Percentiles rank a stretch among this genome's conserved stretches.
Evolutionary conservation across 371 early-diverging fungal species (phyloP).

Genomic region (Saksenaea oblongispora): DNA sequence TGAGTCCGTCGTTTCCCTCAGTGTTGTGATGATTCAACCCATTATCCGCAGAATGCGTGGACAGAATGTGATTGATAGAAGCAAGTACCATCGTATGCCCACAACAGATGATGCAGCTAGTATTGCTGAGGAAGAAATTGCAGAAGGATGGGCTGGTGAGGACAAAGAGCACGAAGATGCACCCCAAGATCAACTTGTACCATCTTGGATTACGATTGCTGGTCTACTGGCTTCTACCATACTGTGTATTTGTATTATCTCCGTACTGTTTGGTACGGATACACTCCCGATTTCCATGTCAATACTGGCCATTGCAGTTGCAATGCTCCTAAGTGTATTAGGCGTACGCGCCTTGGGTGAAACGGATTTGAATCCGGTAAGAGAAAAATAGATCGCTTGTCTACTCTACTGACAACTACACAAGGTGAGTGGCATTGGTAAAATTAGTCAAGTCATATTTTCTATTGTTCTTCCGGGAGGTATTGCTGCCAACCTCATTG

Average conservation of each 20-base stretch:
- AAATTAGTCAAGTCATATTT: constrained; percentile 83
- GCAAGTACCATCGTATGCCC: neutral
- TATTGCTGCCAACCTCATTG: constrained; percentile 79
- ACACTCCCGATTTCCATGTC: constrained; percentile 55
- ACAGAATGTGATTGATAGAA: neutral
- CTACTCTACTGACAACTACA: neutral
- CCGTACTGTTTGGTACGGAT: constrained; percentile 56
- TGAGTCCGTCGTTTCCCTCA: constrained; percentile 70
- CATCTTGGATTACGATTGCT: constrained; percentile 53
- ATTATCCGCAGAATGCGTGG: constrained; percentile 9
- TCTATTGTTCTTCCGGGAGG: constrained; percentile 73
- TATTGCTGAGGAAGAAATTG: constrained; percentile 21
- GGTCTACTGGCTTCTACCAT: constrained; percentile 63
- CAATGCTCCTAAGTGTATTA: constrained; percentile 65
- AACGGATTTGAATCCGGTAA: constrained; percentile 80
- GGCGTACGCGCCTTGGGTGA: constrained; percentile 79
- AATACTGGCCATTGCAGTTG: constrained; percentile 54
- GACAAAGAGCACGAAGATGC: constrained; percentile 43
- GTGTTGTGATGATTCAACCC: constrained; percentile 49
- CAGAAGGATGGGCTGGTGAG: constrained; percentile 18
- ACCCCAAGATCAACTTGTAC: constrained; percentile 53
- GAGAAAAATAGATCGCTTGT: neutral
- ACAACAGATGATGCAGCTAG: constrained; percentile 7
- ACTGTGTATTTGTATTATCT: constrained; percentile 61
- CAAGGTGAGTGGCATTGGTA: constrained; percentile 75